phyloP scores from a whole-genome alignment of 345 rosid genomes.

The Combretum micranthum region DNA sequence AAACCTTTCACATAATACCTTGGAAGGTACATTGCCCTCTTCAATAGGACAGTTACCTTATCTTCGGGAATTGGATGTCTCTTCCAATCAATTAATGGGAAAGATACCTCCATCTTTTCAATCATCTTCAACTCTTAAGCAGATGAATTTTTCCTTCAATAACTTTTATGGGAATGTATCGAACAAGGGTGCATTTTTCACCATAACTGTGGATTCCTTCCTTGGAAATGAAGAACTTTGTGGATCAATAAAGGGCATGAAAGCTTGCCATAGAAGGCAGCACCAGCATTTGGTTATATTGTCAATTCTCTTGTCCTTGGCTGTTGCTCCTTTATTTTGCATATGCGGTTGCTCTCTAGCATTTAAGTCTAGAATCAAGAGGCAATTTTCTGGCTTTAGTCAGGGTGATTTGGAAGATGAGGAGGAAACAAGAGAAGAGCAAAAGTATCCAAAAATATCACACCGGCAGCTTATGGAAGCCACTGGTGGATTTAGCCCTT shows the following conservation, averaged over 20 bases:
- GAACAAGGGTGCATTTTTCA: constrained; percentile 52
- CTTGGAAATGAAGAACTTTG: constrained; percentile 60
- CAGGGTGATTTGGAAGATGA: constrained; percentile 42
- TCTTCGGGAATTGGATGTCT: constrained; percentile 54
- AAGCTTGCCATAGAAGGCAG: constrained; percentile 41
- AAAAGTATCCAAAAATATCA: constrained; percentile 56
- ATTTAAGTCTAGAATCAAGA: constrained; percentile 37
- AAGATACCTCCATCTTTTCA: constrained; percentile 52
- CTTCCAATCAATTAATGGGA: constrained; percentile 60
- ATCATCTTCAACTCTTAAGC: constrained; percentile 52
- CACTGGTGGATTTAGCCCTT: constrained; percentile 63
- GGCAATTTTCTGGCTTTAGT: constrained; percentile 18
- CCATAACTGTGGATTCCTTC: constrained; percentile 57
- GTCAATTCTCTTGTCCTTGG: constrained; percentile 48
- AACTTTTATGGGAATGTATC: constrained; percentile 58
- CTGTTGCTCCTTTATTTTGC: constrained; percentile 40
- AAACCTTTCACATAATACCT: constrained; percentile 56
- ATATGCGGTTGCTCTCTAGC: constrained; percentile 35
- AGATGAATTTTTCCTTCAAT: constrained; percentile 73
- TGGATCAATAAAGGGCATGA: constrained; percentile 70
- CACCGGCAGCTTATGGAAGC: constrained; percentile 66
- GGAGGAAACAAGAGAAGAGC: constrained; percentile 35
- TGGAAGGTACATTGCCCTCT: constrained; percentile 54
- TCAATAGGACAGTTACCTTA: constrained; percentile 72
- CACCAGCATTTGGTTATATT: constrained; percentile 29